Percentiles rank a stretch among this genome's conserved stretches.
Evolutionary conservation across 139 green algal species (phyloP).

Genomic region (Chlorella sp.): DNA sequence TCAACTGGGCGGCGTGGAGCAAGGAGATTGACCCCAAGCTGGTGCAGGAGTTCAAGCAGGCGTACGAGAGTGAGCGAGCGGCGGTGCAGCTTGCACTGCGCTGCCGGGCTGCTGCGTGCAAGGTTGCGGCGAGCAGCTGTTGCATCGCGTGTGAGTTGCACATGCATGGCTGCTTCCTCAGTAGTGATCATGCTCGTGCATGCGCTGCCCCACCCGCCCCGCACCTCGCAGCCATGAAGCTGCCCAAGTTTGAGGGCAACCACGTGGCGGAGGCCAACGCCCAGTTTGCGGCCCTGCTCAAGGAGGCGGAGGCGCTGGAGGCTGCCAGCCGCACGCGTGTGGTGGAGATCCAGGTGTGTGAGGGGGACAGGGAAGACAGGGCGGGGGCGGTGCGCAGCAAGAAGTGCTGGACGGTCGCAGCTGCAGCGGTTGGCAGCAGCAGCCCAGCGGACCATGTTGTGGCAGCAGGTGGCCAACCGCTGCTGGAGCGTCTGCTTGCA

Average conservation of each 20-base stretch:
- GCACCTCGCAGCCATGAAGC: slow-evolving; percentile 46
- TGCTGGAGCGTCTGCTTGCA: too few species aligned
- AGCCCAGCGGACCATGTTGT: too few species aligned
- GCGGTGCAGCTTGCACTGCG: background rate
- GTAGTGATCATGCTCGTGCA: background rate
- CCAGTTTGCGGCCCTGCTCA: slow-evolving; percentile 35
- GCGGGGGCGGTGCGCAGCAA: too few species aligned
- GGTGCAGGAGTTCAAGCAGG: slow-evolving; percentile 46
- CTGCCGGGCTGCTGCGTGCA: background rate
- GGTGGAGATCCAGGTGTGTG: slow-evolving; percentile 26
- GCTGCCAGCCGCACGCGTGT: slow-evolving; percentile 12
- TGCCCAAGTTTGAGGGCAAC: slow-evolving; percentile 44
- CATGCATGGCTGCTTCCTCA: background rate
- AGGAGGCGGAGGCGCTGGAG: slow-evolving; percentile 45
- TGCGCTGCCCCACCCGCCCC: background rate
- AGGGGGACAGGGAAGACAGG: too few species aligned
- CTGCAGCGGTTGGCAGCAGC: too few species aligned
- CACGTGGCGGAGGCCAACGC: slow-evolving; percentile 25
- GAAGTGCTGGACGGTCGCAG: too few species aligned
- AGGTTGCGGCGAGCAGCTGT: background rate
- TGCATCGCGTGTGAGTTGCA: background rate
- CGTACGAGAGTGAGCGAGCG: slow-evolving; percentile 37
- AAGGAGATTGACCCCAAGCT: slow-evolving; percentile 46
- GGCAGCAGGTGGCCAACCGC: too few species aligned
- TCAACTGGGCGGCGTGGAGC: slow-evolving; percentile 42